These are phyloP conservation scores for Penicillium egyptiacum DNA, from an alignment of 495 filamentous ascomycete species.

Conservation along the genomic window DNA sequence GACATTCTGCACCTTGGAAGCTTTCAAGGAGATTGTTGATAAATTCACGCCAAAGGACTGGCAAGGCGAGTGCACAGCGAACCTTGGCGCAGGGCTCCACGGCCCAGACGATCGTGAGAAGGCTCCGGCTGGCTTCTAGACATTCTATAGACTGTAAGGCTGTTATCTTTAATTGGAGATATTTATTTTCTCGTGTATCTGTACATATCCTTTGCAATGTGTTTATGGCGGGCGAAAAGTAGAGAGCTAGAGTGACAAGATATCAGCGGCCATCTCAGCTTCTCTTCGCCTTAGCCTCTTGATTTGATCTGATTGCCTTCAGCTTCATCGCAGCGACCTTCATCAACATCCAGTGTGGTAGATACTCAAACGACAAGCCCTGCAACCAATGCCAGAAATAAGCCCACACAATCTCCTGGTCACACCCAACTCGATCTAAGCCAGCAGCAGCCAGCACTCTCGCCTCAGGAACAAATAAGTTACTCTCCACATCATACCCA, in stretches of 20 bases:
- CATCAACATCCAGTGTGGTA: slow-evolving; percentile 27
- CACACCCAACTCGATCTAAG: slow-evolving; percentile 35
- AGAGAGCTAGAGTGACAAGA: background rate
- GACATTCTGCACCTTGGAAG: slow-evolving; percentile 85
- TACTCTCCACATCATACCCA: slow-evolving; percentile 21
- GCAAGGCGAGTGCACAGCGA: slow-evolving; percentile 69
- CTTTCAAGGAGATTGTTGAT: slow-evolving; percentile 91
- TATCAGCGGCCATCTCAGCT: slow-evolving; percentile 1
- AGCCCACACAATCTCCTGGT: slow-evolving; percentile 24
- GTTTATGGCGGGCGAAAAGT: background rate
- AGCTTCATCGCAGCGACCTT: slow-evolving; percentile 18
- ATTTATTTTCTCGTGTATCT: background rate
- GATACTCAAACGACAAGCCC: slow-evolving; percentile 20
- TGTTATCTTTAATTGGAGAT: slow-evolving; percentile 5
- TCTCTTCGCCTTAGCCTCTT: slow-evolving; percentile 20
- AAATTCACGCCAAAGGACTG: slow-evolving; percentile 82
- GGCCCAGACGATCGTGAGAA: slow-evolving; percentile 40
- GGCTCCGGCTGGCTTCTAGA: slow-evolving; percentile 40
- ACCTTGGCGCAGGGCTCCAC: slow-evolving; percentile 53
- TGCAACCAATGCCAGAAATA: slow-evolving; percentile 35
- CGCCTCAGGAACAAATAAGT: slow-evolving; percentile 23
- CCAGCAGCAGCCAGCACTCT: slow-evolving; percentile 27
- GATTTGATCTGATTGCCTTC: slow-evolving; percentile 14
- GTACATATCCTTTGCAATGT: slow-evolving; percentile 5
- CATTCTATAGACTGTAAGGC: slow-evolving; percentile 4